Evolutionary conservation across 345 rosid species (phyloP).

Genomic region (Crucihimalaya himalaica): DNA sequence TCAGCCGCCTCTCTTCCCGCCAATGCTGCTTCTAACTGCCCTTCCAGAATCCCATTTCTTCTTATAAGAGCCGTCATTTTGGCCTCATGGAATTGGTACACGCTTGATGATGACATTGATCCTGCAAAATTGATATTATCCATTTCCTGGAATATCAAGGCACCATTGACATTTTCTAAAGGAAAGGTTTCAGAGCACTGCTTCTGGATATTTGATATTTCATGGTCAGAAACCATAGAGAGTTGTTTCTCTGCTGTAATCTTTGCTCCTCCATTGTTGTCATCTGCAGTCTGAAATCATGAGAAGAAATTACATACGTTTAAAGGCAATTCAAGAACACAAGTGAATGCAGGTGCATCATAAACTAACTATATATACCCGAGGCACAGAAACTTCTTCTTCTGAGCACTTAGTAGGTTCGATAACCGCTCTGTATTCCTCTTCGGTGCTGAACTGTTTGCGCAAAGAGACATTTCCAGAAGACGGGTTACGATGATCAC

Average conservation of each 20-base stretch:
- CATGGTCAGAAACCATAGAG: slow-evolving; percentile 46
- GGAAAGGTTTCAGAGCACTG: slow-evolving; percentile 48
- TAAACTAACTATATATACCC: slow-evolving; percentile 40
- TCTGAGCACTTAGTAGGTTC: slow-evolving; percentile 57
- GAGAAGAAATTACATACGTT: neutral
- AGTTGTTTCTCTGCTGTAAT: slow-evolving; percentile 52
- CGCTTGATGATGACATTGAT: slow-evolving; percentile 50
- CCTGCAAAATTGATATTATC: slow-evolving; percentile 43
- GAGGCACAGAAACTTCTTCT: slow-evolving; percentile 49
- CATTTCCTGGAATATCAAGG: slow-evolving; percentile 46
- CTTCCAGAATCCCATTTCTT: slow-evolving; percentile 76
- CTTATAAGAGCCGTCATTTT: slow-evolving; percentile 70
- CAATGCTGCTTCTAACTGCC: slow-evolving; percentile 69
- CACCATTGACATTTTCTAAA: slow-evolving; percentile 47
- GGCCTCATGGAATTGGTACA: slow-evolving; percentile 73
- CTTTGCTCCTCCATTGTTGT: slow-evolving; percentile 50
- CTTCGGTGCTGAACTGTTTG: slow-evolving; percentile 74
- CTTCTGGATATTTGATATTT: slow-evolving; percentile 41
- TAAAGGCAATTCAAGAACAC: neutral
- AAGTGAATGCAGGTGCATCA: neutral
- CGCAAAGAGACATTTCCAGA: slow-evolving; percentile 78
- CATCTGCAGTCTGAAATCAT: slow-evolving; percentile 57
- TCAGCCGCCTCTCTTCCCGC: slow-evolving; percentile 73
- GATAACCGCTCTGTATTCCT: slow-evolving; percentile 50
- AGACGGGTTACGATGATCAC: slow-evolving; percentile 56